Conservation (phyloP, 495 filamentous ascomycete genomes). For the Talaromyces adpressus region DNA sequence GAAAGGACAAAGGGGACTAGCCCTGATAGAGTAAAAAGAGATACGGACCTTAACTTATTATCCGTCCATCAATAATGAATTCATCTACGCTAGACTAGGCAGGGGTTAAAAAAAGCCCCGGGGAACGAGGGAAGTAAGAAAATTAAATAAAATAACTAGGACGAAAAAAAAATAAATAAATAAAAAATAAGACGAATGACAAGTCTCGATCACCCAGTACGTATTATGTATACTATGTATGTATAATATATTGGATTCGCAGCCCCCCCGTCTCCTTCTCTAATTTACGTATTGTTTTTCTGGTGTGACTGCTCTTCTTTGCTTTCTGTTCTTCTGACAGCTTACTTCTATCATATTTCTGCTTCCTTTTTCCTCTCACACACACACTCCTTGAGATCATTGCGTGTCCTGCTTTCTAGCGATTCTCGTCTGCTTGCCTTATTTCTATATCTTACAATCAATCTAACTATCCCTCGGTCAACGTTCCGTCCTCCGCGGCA, state of each 20-base stretch:
- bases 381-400: not conserved
- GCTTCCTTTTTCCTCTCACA: not conserved
- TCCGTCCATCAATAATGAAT: constrained; percentile 4
- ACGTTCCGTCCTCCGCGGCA: not conserved
- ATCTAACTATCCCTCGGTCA: not conserved
- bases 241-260: not conserved
- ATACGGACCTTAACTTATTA: not conserved
- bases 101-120: not conserved
- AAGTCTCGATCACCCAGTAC: not conserved
- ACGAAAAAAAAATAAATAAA: constrained; percentile 3
- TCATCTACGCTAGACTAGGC: not conserved
- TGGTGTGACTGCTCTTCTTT: not conserved
- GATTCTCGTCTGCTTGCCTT: not conserved
- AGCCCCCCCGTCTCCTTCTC: not conserved
- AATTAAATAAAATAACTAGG: not conserved
- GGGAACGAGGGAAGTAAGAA: constrained; percentile 2
- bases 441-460: not conserved
- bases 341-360: not conserved
- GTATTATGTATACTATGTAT: not conserved
- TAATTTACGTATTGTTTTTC: not conserved
- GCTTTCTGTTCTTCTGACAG: not conserved
- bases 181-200: constrained; percentile 4
- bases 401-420: not conserved
- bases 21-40: constrained; percentile 2
- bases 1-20: not conserved